These are phyloP conservation scores for Kwoniella sp. DNA, from an alignment of 768 basidiomycete genomes.

Conservation along the genomic window DNA sequence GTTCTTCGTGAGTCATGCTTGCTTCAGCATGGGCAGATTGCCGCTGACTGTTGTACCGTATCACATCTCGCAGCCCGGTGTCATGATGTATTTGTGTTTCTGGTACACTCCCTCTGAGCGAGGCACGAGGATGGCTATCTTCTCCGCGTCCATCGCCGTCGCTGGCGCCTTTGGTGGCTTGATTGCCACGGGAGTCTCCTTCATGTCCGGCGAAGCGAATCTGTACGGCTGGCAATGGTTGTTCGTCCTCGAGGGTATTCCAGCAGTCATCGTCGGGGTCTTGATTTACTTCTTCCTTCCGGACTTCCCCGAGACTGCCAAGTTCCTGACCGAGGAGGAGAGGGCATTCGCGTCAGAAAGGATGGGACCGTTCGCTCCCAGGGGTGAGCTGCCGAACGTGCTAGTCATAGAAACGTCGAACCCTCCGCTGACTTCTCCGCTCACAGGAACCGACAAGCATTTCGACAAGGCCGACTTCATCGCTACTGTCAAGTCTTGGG, in stretches of 20 bases:
- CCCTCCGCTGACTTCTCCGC: neutral
- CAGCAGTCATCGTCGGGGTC: conserved; percentile 30
- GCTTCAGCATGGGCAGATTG: neutral
- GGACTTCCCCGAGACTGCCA: conserved; percentile 40
- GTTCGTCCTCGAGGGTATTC: conserved; percentile 40
- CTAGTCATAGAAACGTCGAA: neutral
- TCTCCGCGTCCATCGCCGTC: conserved; percentile 36
- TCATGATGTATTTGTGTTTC: conserved; percentile 41
- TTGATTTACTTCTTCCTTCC: conserved; percentile 36
- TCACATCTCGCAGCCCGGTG: conserved; percentile 22
- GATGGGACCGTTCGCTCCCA: conserved; percentile 34
- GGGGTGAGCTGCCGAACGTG: conserved; percentile 5
- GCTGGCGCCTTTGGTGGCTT: conserved; percentile 68
- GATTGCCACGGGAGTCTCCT: conserved; percentile 76
- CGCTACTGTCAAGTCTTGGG: conserved; percentile 21
- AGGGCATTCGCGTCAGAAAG: conserved; percentile 13
- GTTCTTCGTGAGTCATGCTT: conserved; percentile 33
- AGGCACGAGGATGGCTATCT: conserved; percentile 41
- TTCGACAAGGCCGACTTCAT: conserved; percentile 32
- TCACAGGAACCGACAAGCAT: conserved; percentile 31
- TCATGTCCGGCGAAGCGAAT: conserved; percentile 57
- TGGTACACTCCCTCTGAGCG: conserved; percentile 47
- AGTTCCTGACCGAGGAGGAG: conserved; percentile 41
- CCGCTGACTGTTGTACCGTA: neutral
- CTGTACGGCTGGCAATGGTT: conserved; percentile 43